These are phyloP conservation scores for Silene coronaria DNA, from an alignment of 179 eudicot species.

Conservation along the genomic window DNA sequence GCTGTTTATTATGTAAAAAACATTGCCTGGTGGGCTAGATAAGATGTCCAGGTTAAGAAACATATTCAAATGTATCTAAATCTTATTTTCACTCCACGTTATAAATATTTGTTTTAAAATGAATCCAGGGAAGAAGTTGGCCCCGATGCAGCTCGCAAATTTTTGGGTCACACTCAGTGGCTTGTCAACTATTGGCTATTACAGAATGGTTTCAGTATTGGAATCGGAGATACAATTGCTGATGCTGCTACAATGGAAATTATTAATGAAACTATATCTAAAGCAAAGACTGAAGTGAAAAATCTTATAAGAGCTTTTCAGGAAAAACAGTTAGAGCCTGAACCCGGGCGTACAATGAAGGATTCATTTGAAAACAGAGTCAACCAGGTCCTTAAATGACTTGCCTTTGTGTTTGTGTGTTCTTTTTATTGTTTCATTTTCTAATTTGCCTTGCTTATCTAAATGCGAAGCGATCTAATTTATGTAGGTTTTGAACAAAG, in stretches of 20 bases:
- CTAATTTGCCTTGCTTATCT: neutral
- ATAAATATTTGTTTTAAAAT: neutral
- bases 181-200: slow-evolving; percentile 98
- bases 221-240: slow-evolving; percentile 98
- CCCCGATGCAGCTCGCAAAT: slow-evolving; percentile 98
- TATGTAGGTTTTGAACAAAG: slow-evolving; percentile 88
- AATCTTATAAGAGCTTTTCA: slow-evolving; percentile 68
- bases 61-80: neutral
- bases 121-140: slow-evolving; percentile 95
- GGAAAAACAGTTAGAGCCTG: slow-evolving; percentile 82
- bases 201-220: slow-evolving; percentile 91
- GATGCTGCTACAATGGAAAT: slow-evolving; percentile 94
- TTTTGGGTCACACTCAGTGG: slow-evolving; percentile 99
- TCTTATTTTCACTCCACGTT: neutral
- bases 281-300: slow-evolving; percentile 90
- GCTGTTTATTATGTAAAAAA: neutral
- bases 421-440: neutral
- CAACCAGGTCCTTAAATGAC: slow-evolving; percentile 56
- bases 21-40: neutral
- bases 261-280: slow-evolving; percentile 84
- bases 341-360: slow-evolving; percentile 99
- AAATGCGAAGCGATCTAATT: neutral
- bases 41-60: neutral
- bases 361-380: slow-evolving; percentile 98
- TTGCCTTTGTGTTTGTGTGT: neutral